Evolutionary conservation across 1,139 yeast species (phyloP), one percentile per base, ranked within the genome.

Genomic region (Arxiozyma slooffiae): DNA sequence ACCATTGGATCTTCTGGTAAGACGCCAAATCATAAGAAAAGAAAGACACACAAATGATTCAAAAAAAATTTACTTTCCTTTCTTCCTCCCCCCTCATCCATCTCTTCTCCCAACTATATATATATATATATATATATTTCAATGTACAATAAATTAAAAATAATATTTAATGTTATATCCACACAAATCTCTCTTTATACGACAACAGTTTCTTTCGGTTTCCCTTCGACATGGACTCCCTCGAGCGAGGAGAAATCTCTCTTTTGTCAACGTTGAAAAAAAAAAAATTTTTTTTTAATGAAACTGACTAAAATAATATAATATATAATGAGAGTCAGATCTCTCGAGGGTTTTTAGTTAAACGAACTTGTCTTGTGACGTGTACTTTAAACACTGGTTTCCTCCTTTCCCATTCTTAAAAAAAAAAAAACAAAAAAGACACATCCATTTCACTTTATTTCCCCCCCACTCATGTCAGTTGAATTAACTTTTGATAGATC

Each of bases 1-100:
- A 84, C 96, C 38, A 88, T 92, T 59, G 98, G 97, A 18, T 87
- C 96, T 46, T 85, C 95, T 67, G 94, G 94, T 20, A 81, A 82
- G 66, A 74, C 84, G 9, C 62, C 64, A 43, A 41, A 48, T 2
- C 46, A 48, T 41, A 65, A 64, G 55, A 65, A 62, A 53, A 63
- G 67, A 51, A 64, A 46, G 24, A 21, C 38, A 11, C 41, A 42
- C 22, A 45, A 46, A 20, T 39, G 38, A 37, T 38, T 22, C 22
- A 2, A 2, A n/a, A n/a, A n/a, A n/a, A n/a, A n/a, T n/a, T n/a
- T n/a, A n/a, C n/a, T n/a, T n/a, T n/a, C 8, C 17, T 21, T 3
- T 7, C 14, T 20, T 34, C 18, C 4, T 34, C 7, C 18, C 34
- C 20, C 34, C 14, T 8, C 18, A 41, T 38, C 21, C 8, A 39